Percentiles rank a stretch among this genome's conserved stretches.
Conservation (phyloP, 2,329 filamentous ascomycete genomes). For the Hypocreales sp. region DNA sequence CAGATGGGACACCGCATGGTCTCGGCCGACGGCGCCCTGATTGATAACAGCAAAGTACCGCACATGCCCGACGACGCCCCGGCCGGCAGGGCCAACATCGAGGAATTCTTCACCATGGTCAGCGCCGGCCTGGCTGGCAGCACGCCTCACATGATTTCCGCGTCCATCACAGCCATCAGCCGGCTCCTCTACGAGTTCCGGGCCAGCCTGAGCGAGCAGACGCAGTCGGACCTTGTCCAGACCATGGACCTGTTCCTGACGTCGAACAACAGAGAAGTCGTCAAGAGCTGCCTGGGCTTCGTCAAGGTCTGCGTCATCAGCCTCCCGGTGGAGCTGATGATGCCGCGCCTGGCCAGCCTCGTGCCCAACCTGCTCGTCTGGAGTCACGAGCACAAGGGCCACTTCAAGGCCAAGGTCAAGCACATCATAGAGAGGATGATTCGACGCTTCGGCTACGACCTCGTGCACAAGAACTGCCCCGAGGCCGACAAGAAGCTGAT, state of each 20-base stretch:
- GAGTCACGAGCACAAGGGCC: slow-evolving; percentile 96
- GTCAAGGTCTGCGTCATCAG: slow-evolving; percentile 91
- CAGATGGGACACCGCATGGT: slow-evolving; percentile 72
- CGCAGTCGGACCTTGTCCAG: slow-evolving; percentile 72
- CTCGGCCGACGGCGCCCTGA: slow-evolving; percentile 48
- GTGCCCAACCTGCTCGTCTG: slow-evolving; percentile 87
- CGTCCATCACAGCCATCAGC: slow-evolving; percentile 87
- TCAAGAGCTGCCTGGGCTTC: slow-evolving; percentile 86
- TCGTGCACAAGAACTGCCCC: slow-evolving; percentile 66
- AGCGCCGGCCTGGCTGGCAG: slow-evolving; percentile 85
- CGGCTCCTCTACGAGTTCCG: slow-evolving; percentile 91
- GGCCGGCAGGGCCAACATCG: slow-evolving; percentile 62
- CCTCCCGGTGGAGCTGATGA: slow-evolving; percentile 63
- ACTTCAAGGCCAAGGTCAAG: slow-evolving; percentile 95
- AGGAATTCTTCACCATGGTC: slow-evolving; percentile 98
- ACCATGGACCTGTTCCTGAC: slow-evolving; percentile 95
- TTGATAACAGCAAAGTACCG: slow-evolving; percentile 74
- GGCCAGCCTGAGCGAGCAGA: slow-evolving; percentile 47
- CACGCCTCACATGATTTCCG: slow-evolving; percentile 94
- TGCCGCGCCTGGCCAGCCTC: slow-evolving; percentile 59
- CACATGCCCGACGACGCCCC: slow-evolving; percentile 76
- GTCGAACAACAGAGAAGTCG: slow-evolving; percentile 92
- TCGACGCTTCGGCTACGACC: slow-evolving; percentile 71
- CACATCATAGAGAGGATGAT: slow-evolving; percentile 94
- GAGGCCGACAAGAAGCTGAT: slow-evolving; percentile 82